Evolutionary conservation across 305 asterid genomes (phyloP).

Genomic region (Fraxinus latifolia): DNA sequence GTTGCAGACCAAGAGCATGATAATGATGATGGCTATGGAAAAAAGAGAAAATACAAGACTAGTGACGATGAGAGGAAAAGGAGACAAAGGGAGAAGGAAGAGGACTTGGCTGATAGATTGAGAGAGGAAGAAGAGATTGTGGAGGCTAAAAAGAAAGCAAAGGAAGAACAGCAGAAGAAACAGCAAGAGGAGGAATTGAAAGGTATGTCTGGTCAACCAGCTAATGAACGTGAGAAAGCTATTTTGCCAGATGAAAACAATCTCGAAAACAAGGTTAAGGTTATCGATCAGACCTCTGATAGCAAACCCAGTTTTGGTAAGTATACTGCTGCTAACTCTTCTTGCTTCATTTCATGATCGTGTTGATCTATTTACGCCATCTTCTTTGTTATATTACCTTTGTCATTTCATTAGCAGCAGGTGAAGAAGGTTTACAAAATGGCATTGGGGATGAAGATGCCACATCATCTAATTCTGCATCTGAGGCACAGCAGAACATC

Average conservation of each 20-base stretch:
- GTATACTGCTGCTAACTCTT: slow-evolving; percentile 32
- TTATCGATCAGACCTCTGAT: slow-evolving; percentile 40
- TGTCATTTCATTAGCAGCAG: slow-evolving; percentile 48
- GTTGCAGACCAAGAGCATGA: slow-evolving; percentile 80
- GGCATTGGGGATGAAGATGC: slow-evolving; percentile 54
- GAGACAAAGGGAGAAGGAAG: slow-evolving; percentile 88
- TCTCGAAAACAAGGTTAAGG: slow-evolving; percentile 39
- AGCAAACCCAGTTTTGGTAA: slow-evolving; percentile 40
- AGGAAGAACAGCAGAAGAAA: slow-evolving; percentile 63
- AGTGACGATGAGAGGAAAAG: slow-evolving; percentile 86
- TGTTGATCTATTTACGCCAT: slow-evolving; percentile 9
- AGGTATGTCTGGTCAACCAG: slow-evolving; percentile 38
- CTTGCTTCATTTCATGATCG: slow-evolving; percentile 15
- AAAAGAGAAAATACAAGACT: slow-evolving; percentile 76
- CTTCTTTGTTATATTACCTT: slow-evolving; percentile 20
- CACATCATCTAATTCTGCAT: slow-evolving; percentile 35
- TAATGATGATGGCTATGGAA: slow-evolving; percentile 70
- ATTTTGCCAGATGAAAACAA: slow-evolving; percentile 42
- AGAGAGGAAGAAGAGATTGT: slow-evolving; percentile 87
- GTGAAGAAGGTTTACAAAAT: slow-evolving; percentile 51
- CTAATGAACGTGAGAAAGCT: slow-evolving; percentile 41
- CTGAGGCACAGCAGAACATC: slow-evolving; percentile 54
- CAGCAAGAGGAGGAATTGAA: slow-evolving; percentile 61
- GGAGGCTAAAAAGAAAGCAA: slow-evolving; percentile 68
- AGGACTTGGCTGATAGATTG: slow-evolving; percentile 70